phyloP scores from a whole-genome alignment of 352 stramenopile species.

The Globisporangium camurandrum region DNA sequence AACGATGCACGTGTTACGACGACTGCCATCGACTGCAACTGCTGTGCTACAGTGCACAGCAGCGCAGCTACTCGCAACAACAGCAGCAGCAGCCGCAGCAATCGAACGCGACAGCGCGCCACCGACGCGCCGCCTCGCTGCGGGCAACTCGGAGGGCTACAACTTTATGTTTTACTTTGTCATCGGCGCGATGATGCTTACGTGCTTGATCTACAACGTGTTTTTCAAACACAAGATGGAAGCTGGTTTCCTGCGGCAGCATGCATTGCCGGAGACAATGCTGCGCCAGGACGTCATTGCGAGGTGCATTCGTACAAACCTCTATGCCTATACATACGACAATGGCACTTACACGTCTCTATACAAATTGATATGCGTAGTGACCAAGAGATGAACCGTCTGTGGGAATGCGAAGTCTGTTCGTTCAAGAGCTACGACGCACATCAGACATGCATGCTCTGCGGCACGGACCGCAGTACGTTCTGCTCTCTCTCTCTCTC shows the following conservation, averaged over 20 bases:
- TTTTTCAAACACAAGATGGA: slow-evolving; percentile 85
- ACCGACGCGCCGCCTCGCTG: slow-evolving; percentile 13
- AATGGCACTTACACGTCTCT: too few species aligned
- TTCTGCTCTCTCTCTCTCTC: neutral
- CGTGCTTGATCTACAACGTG: slow-evolving; percentile 84
- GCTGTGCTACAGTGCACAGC: neutral
- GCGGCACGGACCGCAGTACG: slow-evolving; percentile 71
- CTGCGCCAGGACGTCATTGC: slow-evolving; percentile 83
- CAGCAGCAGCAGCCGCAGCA: too few species aligned
- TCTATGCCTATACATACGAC: neutral
- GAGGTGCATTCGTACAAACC: slow-evolving; percentile 18
- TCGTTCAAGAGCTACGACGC: slow-evolving; percentile 89
- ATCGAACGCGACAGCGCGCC: neutral
- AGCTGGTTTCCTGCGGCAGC: slow-evolving; percentile 56
- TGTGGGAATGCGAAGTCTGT: slow-evolving; percentile 91
- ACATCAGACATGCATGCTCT: slow-evolving; percentile 85
- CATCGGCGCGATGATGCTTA: slow-evolving; percentile 83
- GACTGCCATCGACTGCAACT: neutral
- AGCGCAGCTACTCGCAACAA: neutral
- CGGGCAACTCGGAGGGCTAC: slow-evolving; percentile 53
- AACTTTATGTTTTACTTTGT: slow-evolving; percentile 89
- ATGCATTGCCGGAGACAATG: slow-evolving; percentile 76
- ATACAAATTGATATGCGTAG: too few species aligned
- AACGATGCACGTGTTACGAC: neutral
- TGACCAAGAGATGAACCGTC: slow-evolving; percentile 75